These are phyloP conservation scores for Neonectria coccinea DNA, from an alignment of 2,329 filamentous ascomycete species.

Conservation along the genomic window DNA sequence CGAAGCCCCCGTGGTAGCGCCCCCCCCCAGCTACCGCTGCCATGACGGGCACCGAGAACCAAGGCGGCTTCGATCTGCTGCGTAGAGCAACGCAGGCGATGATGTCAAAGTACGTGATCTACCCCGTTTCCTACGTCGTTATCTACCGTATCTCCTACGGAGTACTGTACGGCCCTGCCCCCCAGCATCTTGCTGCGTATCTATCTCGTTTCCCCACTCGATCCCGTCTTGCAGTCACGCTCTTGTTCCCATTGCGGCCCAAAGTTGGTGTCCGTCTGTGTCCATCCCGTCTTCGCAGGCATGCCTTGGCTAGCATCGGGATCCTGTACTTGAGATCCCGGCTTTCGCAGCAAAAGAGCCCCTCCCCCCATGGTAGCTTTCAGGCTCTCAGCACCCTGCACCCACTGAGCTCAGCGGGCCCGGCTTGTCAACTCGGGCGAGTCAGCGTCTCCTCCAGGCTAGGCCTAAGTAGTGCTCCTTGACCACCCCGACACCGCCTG, in stretches of 20 bases:
- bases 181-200: constrained; percentile 14
- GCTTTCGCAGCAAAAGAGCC: constrained; percentile 24
- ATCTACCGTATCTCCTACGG: constrained; percentile 33
- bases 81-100: constrained; percentile 71
- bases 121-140: constrained; percentile 38
- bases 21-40: constrained; percentile 40
- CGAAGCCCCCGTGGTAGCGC: constrained; percentile 41
- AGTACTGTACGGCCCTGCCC: constrained; percentile 8
- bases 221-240: constrained; percentile 9
- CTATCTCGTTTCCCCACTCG: constrained; percentile 23
- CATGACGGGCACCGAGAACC: constrained; percentile 65
- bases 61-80: constrained; percentile 67
- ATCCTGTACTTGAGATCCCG: constrained; percentile 25
- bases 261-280: constrained; percentile 30
- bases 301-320: constrained; percentile 14
- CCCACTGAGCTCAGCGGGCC: constrained; percentile 29
- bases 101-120: constrained; percentile 69
- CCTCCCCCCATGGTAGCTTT: constrained; percentile 35
- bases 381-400: constrained; percentile 32
- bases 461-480: constrained; percentile 34
- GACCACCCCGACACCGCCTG: constrained; percentile 41
- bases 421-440: constrained; percentile 26
- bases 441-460: constrained; percentile 43
- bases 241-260: constrained; percentile 26
- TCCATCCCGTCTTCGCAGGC: constrained; percentile 12